Evolutionary conservation across 495 filamentous ascomycete species (phyloP).

Genomic region (Penicillium manginii): DNA sequence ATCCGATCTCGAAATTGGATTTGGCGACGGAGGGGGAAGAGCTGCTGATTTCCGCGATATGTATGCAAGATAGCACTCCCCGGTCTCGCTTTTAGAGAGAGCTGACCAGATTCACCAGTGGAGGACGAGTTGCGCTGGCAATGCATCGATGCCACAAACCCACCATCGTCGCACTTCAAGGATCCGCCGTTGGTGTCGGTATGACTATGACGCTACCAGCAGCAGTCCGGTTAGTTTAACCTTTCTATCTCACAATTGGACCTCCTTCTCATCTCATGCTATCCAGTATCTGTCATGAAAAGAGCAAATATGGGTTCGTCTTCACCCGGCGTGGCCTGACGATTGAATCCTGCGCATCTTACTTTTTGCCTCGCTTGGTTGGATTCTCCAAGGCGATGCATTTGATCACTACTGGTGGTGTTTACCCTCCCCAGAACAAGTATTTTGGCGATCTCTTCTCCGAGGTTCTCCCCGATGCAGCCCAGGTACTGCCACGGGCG

Average conservation of each 20-base stretch:
- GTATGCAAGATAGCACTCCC: constrained; percentile 10
- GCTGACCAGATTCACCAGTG: constrained; percentile 26
- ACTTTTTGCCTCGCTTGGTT: constrained; percentile 62
- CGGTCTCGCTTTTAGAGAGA: background rate
- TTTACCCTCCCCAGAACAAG: constrained; percentile 39
- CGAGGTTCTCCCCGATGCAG: constrained; percentile 50
- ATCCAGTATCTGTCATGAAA: constrained; percentile 43
- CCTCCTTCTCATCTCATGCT: background rate
- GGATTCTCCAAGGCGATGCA: constrained; percentile 57
- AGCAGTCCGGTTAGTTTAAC: constrained; percentile 43
- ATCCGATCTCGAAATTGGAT: constrained; percentile 57
- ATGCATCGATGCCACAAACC: constrained; percentile 64
- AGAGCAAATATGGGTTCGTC: constrained; percentile 61
- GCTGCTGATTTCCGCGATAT: constrained; percentile 28
- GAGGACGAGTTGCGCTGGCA: constrained; percentile 58
- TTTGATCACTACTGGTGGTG: constrained; percentile 38
- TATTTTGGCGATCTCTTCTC: constrained; percentile 56
- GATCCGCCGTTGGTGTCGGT: constrained; percentile 63
- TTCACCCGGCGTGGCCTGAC: constrained; percentile 61
- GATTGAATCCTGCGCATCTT: constrained; percentile 62
- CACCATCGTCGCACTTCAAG: constrained; percentile 62
- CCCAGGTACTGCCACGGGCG: constrained; percentile 52
- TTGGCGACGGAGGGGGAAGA: constrained; percentile 35
- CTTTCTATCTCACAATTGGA: background rate
- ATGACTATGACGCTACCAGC: constrained; percentile 67